phyloP scores from a whole-genome alignment of 2,329 filamentous ascomycete genomes.

The Fusarium ramigenum region DNA sequence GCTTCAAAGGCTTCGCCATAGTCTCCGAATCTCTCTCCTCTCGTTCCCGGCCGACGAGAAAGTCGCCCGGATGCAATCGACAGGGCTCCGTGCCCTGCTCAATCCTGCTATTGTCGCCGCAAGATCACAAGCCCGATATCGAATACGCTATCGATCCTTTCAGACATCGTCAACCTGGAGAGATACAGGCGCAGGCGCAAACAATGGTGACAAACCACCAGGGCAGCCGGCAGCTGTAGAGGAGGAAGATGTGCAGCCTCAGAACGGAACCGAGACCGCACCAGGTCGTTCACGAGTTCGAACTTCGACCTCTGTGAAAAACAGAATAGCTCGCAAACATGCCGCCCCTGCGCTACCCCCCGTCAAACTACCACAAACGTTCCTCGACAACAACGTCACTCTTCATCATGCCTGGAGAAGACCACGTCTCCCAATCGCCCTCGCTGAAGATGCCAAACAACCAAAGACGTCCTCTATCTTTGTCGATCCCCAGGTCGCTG shows the following conservation, averaged over 20 bases:
- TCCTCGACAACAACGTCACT: slow-evolving; percentile 61
- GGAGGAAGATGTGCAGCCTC: slow-evolving; percentile 43
- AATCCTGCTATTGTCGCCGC: slow-evolving; percentile 41
- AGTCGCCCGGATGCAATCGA: slow-evolving; percentile 46
- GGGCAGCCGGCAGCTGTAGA: slow-evolving; percentile 41
- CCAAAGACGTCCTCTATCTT: slow-evolving; percentile 46
- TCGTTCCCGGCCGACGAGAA: slow-evolving; percentile 27
- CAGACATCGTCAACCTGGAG: slow-evolving; percentile 33
- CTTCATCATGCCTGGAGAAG: slow-evolving; percentile 38
- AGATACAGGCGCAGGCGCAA: slow-evolving; percentile 30
- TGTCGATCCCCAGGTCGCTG: slow-evolving; percentile 35
- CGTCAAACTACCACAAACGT: slow-evolving; percentile 65
- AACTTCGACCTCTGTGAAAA: slow-evolving; percentile 41
- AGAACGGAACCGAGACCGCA: slow-evolving; percentile 41
- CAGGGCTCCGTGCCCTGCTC: slow-evolving; percentile 44
- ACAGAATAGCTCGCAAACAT: slow-evolving; percentile 46
- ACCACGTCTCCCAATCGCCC: slow-evolving; percentile 45
- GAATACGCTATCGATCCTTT: slow-evolving; percentile 36
- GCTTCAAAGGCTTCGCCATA: not conserved
- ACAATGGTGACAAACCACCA: slow-evolving; percentile 42
- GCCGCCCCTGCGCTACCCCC: slow-evolving; percentile 57
- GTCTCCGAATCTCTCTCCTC: not conserved
- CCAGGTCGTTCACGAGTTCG: slow-evolving; percentile 43
- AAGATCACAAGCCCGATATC: slow-evolving; percentile 35
- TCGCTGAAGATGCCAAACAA: slow-evolving; percentile 46